These are phyloP conservation scores for Nyssa sinensis DNA, from an alignment of 148 eudicot species.

Conservation along the genomic window DNA sequence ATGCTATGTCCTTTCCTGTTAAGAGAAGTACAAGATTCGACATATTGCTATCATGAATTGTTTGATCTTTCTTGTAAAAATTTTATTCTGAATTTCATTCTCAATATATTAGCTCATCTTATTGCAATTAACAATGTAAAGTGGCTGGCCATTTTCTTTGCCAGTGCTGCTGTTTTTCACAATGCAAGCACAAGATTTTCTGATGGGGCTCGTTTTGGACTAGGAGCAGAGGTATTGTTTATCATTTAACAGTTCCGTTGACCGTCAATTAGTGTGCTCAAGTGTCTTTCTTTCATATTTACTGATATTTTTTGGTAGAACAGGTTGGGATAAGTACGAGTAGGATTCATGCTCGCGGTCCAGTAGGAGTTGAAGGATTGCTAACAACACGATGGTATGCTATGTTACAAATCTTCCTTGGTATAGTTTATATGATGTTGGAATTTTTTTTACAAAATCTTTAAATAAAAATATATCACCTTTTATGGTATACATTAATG, in stretches of 20 bases:
- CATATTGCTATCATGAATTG: background rate
- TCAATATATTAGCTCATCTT: background rate
- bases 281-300: background rate
- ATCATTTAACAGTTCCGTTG: background rate
- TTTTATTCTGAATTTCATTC: background rate
- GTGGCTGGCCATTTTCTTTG: conserved; percentile 17
- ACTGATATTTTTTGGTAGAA: conserved; percentile 15
- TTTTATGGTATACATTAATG: no score
- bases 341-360: conserved; percentile 97
- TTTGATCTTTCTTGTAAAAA: background rate
- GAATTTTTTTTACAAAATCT: no score
- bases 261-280: background rate
- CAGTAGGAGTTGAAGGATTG: conserved; percentile 96
- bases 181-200: conserved; percentile 96
- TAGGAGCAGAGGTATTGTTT: conserved; percentile 91
- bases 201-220: conserved; percentile 94
- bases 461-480: no score
- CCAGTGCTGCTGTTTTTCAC: conserved; percentile 96
- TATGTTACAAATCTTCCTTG: background rate
- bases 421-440: no score
- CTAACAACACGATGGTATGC: conserved; percentile 90
- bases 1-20: background rate
- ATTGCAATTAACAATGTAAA: background rate
- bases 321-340: conserved; percentile 99
- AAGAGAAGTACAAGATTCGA: background rate